Base-by-base conservation (phyloP, 192 early-diverging fungal genomes). In the Coemansia sp. region DNA sequence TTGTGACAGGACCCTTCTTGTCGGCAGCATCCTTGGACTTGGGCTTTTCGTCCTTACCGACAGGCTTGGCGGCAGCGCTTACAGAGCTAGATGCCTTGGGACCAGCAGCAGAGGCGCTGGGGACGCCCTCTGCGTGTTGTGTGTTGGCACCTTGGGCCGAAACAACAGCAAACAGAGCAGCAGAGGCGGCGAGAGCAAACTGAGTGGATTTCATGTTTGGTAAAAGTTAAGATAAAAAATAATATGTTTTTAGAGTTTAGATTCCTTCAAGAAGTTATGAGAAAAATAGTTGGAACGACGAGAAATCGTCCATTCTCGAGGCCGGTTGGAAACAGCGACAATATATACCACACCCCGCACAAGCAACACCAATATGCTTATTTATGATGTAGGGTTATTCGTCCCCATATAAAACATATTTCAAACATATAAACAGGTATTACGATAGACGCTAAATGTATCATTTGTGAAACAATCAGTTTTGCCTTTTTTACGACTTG, bases 151-250 rank as follows among this genome's bases (percentile, higher is more conserved):
- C 63, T 60, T 80, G 65, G 36, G 72, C 72, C 52, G 77, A 68
- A 4, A 54, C 77, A 60, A 75, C 63, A 31, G 65, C 73, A 48
- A 62, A 69, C 66, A 80, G 56, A 11, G 63, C 69, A 36, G 59
- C 48, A 28, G 72, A 56, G 20, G 66, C 60, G n/a, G 65, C 70
- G 68, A 63, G 34, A 20, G 34, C 66, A 66, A 80, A 72, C 60
- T 72, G 72, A 51, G 52, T 30, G 40, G 77, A 48, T 66, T 80
- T 80, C 77, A 80, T 80, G 34, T 5, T 63, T 4, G 31, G 49
- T 36, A 61, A 59, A 1, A 7, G 20, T 28, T 31, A 57, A 56
- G 52, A 11, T 25, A 54, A 58, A 36, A 31, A 33, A 58, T 33
- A 18, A 17, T 34, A 32, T 58, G 8, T 60, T 25, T 60, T 58